Conservation (phyloP, 225 moss, liverwort and hornwort species). For the Takakia lepidozioides region DNA sequence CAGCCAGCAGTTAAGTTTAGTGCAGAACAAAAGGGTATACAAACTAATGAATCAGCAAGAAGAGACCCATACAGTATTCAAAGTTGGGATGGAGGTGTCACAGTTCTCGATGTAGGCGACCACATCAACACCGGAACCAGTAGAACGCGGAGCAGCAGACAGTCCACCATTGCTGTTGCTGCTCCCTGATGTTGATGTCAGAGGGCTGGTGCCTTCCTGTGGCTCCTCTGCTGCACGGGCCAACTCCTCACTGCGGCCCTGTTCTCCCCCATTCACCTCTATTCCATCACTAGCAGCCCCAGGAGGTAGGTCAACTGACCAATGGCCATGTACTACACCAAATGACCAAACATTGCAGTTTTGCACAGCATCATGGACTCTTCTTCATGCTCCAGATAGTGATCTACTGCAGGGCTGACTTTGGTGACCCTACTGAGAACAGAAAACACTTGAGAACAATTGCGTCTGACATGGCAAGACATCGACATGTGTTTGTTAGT, state of each 20-base stretch:
- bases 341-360: too few species aligned
- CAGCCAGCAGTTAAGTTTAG: neutral
- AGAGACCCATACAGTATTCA: constrained; percentile 72
- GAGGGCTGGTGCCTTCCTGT: constrained; percentile 54
- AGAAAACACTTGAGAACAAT: too few species aligned
- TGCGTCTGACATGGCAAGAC: too few species aligned
- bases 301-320: too few species aligned
- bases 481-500: too few species aligned
- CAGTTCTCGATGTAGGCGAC: constrained; percentile 88
- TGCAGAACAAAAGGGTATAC: neutral
- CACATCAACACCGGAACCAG: constrained; percentile 44
- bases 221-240: constrained; percentile 88
- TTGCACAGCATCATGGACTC: too few species aligned
- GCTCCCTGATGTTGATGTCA: constrained; percentile 47
- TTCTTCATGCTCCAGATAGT: too few species aligned
- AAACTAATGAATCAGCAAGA: neutral
- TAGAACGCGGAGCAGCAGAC: constrained; percentile 18
- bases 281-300: too few species aligned
- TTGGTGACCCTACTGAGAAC: too few species aligned
- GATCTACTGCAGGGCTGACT: too few species aligned
- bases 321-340: too few species aligned
- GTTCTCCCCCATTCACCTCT: constrained; percentile 5
- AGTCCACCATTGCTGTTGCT: constrained; percentile 27
- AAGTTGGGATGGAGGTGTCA: constrained; percentile 75
- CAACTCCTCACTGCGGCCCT: constrained; percentile 85